These are phyloP conservation scores for Oenanthe sinensis DNA, from an alignment of 129 eudicot genomes.

Conservation along the genomic window DNA sequence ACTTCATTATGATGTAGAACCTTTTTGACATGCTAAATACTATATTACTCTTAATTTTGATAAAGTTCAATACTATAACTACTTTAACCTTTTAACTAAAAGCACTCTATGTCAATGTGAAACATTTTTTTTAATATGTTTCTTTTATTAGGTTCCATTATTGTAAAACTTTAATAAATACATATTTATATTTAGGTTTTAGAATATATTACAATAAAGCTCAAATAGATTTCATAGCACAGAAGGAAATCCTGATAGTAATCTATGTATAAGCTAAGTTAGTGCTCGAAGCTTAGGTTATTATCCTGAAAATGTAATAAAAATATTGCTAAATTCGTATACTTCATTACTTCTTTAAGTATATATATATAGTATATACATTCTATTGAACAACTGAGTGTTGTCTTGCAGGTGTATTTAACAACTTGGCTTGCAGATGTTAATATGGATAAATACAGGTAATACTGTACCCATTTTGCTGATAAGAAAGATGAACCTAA, in stretches of 20 bases:
- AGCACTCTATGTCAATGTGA: neutral
- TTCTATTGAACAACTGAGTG: neutral
- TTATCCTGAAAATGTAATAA: neutral
- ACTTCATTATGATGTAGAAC: neutral
- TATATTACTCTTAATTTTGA: neutral
- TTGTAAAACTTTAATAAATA: neutral
- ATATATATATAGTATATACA: too few relatives aligned
- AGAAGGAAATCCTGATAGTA: neutral
- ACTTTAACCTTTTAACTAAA: neutral
- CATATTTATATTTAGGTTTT: neutral
- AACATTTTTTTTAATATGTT: neutral
- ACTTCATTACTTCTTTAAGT: too few relatives aligned
- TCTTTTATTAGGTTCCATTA: neutral
- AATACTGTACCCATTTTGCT: neutral
- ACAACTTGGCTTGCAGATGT: constrained; percentile 84
- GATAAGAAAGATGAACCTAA: neutral
- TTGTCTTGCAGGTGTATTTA: constrained; percentile 53
- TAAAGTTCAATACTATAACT: neutral
- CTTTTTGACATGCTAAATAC: neutral
- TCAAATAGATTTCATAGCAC: neutral
- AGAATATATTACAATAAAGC: neutral
- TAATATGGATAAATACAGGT: constrained; percentile 71
- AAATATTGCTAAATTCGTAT: too few relatives aligned
- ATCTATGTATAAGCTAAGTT: neutral
- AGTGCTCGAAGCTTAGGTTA: neutral